A percentile compares a stretch with the other conserved stretches of the same genome.
Evolutionary conservation across 2,329 filamentous ascomycete species (phyloP).

Genomic region (Exophiala sideris): DNA sequence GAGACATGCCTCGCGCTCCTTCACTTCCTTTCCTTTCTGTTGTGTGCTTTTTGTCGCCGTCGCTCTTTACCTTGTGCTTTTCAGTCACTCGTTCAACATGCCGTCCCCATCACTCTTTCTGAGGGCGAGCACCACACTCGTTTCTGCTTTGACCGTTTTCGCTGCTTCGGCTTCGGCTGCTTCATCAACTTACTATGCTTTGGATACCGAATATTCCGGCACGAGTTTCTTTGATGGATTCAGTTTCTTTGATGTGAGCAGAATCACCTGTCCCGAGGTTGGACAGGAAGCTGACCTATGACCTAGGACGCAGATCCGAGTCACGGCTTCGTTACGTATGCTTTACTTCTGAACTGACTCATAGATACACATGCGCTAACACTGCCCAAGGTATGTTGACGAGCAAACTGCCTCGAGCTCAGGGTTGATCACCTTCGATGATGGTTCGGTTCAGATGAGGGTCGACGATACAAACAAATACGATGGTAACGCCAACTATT

Average conservation of each 20-base stretch:
- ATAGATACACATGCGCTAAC: not conserved
- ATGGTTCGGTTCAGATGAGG: conserved; percentile 27
- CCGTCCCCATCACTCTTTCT: conserved; percentile 30
- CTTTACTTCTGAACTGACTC: not conserved
- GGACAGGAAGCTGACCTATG: conserved; percentile 2
- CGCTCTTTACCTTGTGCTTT: conserved; percentile 6
- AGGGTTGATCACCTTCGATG: conserved; percentile 29
- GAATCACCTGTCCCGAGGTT: not conserved
- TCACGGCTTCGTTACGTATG: conserved; percentile 45
- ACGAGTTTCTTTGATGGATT: conserved; percentile 50
- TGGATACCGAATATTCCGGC: conserved; percentile 43
- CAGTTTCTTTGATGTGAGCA: conserved; percentile 41
- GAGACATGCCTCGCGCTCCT: not conserved
- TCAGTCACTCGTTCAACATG: conserved; percentile 27
- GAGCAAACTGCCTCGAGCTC: conserved; percentile 34
- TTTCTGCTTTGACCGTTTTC: conserved; percentile 27
- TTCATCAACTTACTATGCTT: conserved; percentile 18
- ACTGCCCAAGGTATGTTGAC: conserved; percentile 39
- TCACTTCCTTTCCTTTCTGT: conserved; percentile 6
- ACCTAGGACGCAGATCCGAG: conserved; percentile 42
- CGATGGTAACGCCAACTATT: conserved; percentile 33
- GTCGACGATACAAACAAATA: conserved; percentile 25
- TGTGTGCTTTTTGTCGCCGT: conserved; percentile 13
- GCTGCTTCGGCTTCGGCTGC: conserved; percentile 20
- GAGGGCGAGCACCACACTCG: conserved; percentile 29